These are phyloP conservation scores for Blastomyces gilchristii DNA, from an alignment of 2,329 filamentous ascomycete species.

Conservation along the genomic window DNA sequence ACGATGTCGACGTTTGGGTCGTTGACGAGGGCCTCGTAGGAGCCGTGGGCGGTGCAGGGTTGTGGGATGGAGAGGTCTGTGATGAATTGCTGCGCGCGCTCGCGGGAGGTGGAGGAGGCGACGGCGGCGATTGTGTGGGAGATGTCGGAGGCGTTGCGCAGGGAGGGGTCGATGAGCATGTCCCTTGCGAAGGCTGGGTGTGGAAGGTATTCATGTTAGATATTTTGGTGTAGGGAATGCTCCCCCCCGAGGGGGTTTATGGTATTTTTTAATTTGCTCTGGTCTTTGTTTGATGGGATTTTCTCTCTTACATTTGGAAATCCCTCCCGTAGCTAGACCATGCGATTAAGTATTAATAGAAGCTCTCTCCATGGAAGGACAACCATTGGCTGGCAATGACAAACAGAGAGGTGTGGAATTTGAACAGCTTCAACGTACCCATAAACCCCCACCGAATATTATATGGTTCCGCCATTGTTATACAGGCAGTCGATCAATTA, in stretches of 20 bases:
- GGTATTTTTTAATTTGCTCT: neutral
- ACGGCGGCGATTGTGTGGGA: slow-evolving; percentile 69
- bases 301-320: slow-evolving; percentile 28
- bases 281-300: neutral
- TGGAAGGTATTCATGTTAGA: slow-evolving; percentile 5
- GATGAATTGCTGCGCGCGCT: slow-evolving; percentile 63
- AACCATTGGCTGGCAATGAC: no score
- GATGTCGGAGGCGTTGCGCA: slow-evolving; percentile 60
- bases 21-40: slow-evolving; percentile 69
- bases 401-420: neutral
- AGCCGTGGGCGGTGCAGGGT: slow-evolving; percentile 62
- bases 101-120: slow-evolving; percentile 63
- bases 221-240: neutral
- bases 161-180: slow-evolving; percentile 61
- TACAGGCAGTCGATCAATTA: slow-evolving; percentile 5
- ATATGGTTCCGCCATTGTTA: slow-evolving; percentile 23
- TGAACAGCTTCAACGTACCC: slow-evolving; percentile 23
- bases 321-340: slow-evolving; percentile 34
- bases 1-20: slow-evolving; percentile 73
- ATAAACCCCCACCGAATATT: slow-evolving; percentile 37
- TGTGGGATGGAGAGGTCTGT: slow-evolving; percentile 57
- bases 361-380: neutral
- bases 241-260: no score
- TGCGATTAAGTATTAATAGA: neutral
- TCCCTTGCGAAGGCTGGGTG: slow-evolving; percentile 58